Evolutionary conservation across 257 asterid genomes (phyloP).

Genomic region (Primulina huaijiensis): DNA sequence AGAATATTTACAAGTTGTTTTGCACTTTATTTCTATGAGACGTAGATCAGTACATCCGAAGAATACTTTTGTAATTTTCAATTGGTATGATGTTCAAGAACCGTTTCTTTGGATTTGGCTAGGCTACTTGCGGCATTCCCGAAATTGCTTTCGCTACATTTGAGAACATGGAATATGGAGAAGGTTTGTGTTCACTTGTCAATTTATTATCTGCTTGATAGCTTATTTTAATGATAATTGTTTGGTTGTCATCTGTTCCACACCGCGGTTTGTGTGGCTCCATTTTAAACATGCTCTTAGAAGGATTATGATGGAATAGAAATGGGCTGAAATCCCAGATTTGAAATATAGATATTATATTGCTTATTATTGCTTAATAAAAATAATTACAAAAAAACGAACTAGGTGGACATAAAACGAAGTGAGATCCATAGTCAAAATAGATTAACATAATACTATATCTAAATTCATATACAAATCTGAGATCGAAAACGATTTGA

Average conservation of each 20-base stretch:
- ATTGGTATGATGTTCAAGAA: conserved; percentile 21
- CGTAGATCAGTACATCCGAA: not conserved
- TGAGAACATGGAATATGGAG: conserved; percentile 98
- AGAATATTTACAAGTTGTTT: not conserved
- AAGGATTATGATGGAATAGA: conserved; percentile 22
- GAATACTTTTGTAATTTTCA: conserved; percentile 9
- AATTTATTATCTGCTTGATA: conserved; percentile 20
- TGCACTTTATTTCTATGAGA: not conserved
- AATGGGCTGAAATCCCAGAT: conserved; percentile 7
- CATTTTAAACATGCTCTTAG: conserved; percentile 15
- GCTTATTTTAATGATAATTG: conserved; percentile 10
- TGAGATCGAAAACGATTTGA: too few relatives aligned
- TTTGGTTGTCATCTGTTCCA: conserved; percentile 10
- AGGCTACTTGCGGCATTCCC: conserved; percentile 99
- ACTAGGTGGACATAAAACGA: too few relatives aligned
- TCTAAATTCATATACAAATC: too few relatives aligned
- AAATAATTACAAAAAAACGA: too few relatives aligned
- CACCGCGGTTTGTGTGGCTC: conserved; percentile 10
- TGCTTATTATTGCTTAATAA: too few relatives aligned
- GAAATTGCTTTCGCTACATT: conserved; percentile 87
- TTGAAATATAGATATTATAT: not conserved
- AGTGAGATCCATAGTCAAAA: too few relatives aligned
- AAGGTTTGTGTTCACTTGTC: conserved; percentile 51
- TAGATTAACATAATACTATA: too few relatives aligned
- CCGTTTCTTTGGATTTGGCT: conserved; percentile 26